Percentiles rank a stretch among this genome's conserved stretches.
Evolutionary conservation across 106 monocot species (phyloP).

Genomic region (Narthecium ossifragum): DNA sequence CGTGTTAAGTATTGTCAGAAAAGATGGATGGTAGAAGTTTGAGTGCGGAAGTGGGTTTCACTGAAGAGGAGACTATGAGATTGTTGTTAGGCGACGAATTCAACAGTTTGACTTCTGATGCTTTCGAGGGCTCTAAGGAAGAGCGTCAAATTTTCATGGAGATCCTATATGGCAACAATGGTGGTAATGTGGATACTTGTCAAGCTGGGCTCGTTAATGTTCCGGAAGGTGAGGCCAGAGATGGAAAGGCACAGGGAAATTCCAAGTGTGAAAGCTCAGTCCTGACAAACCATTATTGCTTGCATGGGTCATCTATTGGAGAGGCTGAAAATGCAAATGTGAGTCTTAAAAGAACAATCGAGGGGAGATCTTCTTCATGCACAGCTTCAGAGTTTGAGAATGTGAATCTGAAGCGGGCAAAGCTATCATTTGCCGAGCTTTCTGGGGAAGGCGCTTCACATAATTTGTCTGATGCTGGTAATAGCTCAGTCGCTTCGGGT

Average conservation of each 20-base stretch:
- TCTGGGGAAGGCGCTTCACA: not conserved
- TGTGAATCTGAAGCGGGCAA: not conserved
- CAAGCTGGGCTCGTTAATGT: not conserved
- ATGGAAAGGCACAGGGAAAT: not conserved
- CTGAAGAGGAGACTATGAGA: slow-evolving; percentile 16
- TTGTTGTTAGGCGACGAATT: slow-evolving; percentile 50
- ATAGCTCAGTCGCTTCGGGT: not conserved
- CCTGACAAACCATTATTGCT: slow-evolving; percentile 2
- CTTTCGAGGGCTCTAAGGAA: slow-evolving; percentile 39
- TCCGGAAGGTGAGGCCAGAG: not conserved
- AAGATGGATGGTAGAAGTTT: slow-evolving; percentile 17
- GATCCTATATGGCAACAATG: slow-evolving; percentile 24
- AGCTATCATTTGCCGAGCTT: not conserved
- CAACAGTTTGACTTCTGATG: slow-evolving; percentile 5
- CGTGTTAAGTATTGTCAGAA: too few species aligned
- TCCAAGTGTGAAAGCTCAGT: slow-evolving; percentile 2
- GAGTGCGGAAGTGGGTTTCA: slow-evolving; percentile 4
- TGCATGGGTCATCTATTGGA: slow-evolving; percentile 1
- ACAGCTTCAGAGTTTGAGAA: not conserved
- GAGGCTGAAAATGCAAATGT: not conserved
- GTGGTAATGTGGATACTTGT: not conserved
- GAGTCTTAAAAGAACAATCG: slow-evolving; percentile 4
- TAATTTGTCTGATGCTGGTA: not conserved
- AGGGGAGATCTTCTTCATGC: slow-evolving; percentile 16
- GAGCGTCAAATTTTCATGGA: slow-evolving; percentile 53